phyloP scores from a whole-genome alignment of 2,329 filamentous ascomycete species.

The Fusarium sp. region DNA sequence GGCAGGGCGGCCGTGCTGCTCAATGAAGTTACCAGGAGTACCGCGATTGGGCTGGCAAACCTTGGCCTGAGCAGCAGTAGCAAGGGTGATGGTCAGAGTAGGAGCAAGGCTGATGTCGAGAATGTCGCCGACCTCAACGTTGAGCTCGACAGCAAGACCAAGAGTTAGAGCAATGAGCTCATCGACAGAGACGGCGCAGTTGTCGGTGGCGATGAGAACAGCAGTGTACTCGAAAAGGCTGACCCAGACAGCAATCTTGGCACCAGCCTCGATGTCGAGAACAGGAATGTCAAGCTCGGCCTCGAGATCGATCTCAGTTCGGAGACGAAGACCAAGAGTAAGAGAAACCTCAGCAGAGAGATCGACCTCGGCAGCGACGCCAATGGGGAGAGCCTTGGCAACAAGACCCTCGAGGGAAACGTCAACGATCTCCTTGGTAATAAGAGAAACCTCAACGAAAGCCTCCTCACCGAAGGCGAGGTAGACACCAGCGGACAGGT shows the following conservation, averaged over 20 bases:
- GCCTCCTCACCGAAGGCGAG: slow-evolving; percentile 61
- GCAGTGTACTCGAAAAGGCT: slow-evolving; percentile 67
- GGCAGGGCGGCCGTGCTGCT: not conserved
- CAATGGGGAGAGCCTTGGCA: slow-evolving; percentile 44
- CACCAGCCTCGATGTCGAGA: slow-evolving; percentile 53
- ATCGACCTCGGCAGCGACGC: slow-evolving; percentile 42
- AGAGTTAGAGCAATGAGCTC: slow-evolving; percentile 41
- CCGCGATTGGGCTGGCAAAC: slow-evolving; percentile 38
- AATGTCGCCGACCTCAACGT: slow-evolving; percentile 46
- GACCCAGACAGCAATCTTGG: slow-evolving; percentile 60
- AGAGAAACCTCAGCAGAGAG: slow-evolving; percentile 59
- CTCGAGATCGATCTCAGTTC: slow-evolving; percentile 58
- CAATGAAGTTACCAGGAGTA: slow-evolving; percentile 22
- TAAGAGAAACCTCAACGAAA: slow-evolving; percentile 55
- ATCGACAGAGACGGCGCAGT: slow-evolving; percentile 50
- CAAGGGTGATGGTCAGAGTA: slow-evolving; percentile 55
- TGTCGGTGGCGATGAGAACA: slow-evolving; percentile 51
- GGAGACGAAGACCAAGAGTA: slow-evolving; percentile 62
- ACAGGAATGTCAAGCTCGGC: slow-evolving; percentile 47
- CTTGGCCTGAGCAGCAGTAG: slow-evolving; percentile 28
- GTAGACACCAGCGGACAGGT: slow-evolving; percentile 60
- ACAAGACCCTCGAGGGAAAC: slow-evolving; percentile 55
- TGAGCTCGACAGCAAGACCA: slow-evolving; percentile 40
- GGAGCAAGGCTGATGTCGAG: slow-evolving; percentile 55
- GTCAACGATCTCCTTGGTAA: slow-evolving; percentile 54